Conservation (phyloP, 129 eudicot genomes). For the Arctium minus region DNA sequence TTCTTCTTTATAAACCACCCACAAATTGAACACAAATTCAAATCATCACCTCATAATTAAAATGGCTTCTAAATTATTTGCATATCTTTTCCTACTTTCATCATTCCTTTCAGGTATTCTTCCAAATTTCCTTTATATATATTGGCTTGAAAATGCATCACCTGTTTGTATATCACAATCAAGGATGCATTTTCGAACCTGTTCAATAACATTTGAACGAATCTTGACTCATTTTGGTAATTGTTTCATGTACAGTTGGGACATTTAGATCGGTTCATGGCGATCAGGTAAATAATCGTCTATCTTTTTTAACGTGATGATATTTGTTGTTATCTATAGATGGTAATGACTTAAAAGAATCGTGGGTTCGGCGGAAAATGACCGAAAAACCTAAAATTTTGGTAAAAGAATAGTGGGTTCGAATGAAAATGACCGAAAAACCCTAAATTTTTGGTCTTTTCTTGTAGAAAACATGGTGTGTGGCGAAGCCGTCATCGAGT, state of each 20-base stretch:
- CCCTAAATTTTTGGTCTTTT: not conserved
- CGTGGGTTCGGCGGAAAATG: not conserved
- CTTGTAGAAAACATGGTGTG: slow-evolving; percentile 90
- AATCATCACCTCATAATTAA: slow-evolving; percentile 6
- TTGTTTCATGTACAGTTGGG: slow-evolving; percentile 9
- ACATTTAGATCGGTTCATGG: slow-evolving; percentile 4
- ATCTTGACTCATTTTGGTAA: not conserved
- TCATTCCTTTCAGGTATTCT: slow-evolving; percentile 28
- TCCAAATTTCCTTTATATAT: not conserved
- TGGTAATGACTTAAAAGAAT: not conserved
- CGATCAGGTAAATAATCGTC: slow-evolving; percentile 1
- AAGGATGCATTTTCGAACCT: not conserved
- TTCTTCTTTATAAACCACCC: slow-evolving; percentile 10
- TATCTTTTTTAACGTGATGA: not conserved
- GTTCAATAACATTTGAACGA: not conserved
- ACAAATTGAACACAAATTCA: slow-evolving; percentile 9
- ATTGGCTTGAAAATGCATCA: not conserved
- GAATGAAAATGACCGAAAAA: not conserved
- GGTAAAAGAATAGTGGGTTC: no score
- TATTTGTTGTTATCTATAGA: not conserved
- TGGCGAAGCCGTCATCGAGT: slow-evolving; percentile 79
- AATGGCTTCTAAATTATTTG: slow-evolving; percentile 19
- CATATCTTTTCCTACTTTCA: slow-evolving; percentile 21
- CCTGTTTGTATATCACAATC: not conserved
- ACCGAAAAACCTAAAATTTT: not conserved